Conservation (phyloP, 306 rosid genomes). For the Inga laurina region DNA sequence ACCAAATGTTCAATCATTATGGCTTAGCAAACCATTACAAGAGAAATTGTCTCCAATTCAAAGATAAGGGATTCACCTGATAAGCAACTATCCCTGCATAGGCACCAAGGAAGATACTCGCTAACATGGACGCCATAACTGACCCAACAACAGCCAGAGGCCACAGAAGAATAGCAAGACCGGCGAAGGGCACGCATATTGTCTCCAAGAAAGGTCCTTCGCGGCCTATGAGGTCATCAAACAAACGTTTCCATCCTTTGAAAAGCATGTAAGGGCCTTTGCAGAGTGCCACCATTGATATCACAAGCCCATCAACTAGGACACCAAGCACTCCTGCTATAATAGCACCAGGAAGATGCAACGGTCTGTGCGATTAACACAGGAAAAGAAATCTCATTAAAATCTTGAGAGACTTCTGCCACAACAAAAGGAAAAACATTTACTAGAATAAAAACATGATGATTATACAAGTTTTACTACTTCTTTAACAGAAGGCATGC, state of each 20-base stretch:
- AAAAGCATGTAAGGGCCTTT: slow-evolving; percentile 88
- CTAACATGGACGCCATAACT: slow-evolving; percentile 61
- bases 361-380: slow-evolving; percentile 66
- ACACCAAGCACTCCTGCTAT: slow-evolving; percentile 67
- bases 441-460: not conserved
- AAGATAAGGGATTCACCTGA: slow-evolving; percentile 55
- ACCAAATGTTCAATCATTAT: not conserved
- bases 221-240: slow-evolving; percentile 96
- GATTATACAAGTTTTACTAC: not conserved
- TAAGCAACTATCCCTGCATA: slow-evolving; percentile 82
- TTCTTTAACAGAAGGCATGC: not conserved
- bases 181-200: slow-evolving; percentile 96
- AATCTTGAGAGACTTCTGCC: slow-evolving; percentile 16
- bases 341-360: slow-evolving; percentile 77
- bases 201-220: slow-evolving; percentile 99
- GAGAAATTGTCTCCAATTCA: not conserved
- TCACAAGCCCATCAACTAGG: slow-evolving; percentile 65
- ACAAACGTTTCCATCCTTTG: slow-evolving; percentile 93
- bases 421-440: slow-evolving; percentile 12
- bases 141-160: slow-evolving; percentile 92
- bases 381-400: not conserved
- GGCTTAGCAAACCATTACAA: not conserved
- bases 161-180: slow-evolving; percentile 94
- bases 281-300: slow-evolving; percentile 72
- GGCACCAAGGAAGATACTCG: slow-evolving; percentile 81